Conservation (phyloP, 192 early-diverging fungal species). For the Backusella macrospora region DNA sequence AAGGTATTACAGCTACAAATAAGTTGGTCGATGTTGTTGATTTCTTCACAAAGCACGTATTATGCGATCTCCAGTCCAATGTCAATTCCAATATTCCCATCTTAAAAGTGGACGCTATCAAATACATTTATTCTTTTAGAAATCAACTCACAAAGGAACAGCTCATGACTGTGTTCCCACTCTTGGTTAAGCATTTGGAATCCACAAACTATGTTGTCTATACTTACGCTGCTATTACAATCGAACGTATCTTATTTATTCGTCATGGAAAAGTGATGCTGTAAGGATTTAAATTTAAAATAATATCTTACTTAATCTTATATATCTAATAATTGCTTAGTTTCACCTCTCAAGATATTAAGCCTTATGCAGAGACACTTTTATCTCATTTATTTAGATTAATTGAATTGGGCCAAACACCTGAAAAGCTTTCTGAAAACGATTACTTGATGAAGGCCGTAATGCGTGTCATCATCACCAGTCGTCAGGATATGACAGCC, state of each 20-base stretch:
- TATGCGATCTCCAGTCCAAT: constrained; percentile 78
- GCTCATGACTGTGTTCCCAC: constrained; percentile 73
- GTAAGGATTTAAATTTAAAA: constrained; percentile 39
- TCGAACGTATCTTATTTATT: constrained; percentile 90
- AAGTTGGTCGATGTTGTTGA: constrained; percentile 79
- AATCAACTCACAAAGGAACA: constrained; percentile 88
- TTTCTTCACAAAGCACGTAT: constrained; percentile 81
- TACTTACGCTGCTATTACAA: constrained; percentile 89
- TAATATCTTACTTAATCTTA: neutral
- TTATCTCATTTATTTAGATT: constrained; percentile 75
- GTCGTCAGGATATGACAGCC: constrained; percentile 72
- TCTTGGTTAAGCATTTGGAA: constrained; percentile 79
- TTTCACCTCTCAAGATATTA: constrained; percentile 72
- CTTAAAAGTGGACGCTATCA: constrained; percentile 93
- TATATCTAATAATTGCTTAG: constrained; percentile 32
- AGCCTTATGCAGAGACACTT: constrained; percentile 65
- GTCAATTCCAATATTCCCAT: constrained; percentile 74
- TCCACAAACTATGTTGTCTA: constrained; percentile 82
- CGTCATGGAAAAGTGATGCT: constrained; percentile 50
- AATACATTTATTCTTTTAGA: constrained; percentile 93
- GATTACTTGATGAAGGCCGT: constrained; percentile 94
- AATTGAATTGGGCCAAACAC: constrained; percentile 76
- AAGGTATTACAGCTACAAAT: constrained; percentile 88
- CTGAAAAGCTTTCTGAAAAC: constrained; percentile 95
- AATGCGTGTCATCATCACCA: constrained; percentile 84